phyloP scores from a whole-genome alignment of 2,329 filamentous ascomycete species.

The Trichoderma gracile region DNA sequence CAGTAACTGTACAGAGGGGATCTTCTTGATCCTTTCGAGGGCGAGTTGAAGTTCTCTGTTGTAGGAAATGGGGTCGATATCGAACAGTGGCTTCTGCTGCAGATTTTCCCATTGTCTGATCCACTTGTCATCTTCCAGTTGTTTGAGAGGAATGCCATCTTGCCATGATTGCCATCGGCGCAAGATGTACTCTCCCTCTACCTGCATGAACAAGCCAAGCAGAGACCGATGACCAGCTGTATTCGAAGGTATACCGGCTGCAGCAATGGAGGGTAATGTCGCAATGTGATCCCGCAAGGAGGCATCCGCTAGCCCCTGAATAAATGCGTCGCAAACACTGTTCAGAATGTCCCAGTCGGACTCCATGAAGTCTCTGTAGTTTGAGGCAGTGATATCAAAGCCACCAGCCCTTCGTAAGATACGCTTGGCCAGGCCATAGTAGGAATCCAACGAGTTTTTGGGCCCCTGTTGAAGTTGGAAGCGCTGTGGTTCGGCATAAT shows the following conservation, averaged over 20 bases:
- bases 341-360: slow-evolving; percentile 53
- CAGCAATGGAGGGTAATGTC: slow-evolving; percentile 50
- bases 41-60: slow-evolving; percentile 54
- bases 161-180: slow-evolving; percentile 40
- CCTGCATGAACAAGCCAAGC: slow-evolving; percentile 53
- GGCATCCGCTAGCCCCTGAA: slow-evolving; percentile 54
- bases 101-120: slow-evolving; percentile 51
- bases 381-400: slow-evolving; percentile 53
- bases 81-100: slow-evolving; percentile 44
- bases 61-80: slow-evolving; percentile 50
- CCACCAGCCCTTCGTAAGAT: slow-evolving; percentile 51
- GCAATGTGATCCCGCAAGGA: slow-evolving; percentile 48
- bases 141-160: slow-evolving; percentile 29
- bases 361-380: slow-evolving; percentile 44
- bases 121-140: slow-evolving; percentile 37
- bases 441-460: slow-evolving; percentile 47
- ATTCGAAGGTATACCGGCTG: slow-evolving; percentile 33
- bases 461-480: slow-evolving; percentile 46
- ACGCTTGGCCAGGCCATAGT: slow-evolving; percentile 53
- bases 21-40: slow-evolving; percentile 52
- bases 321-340: slow-evolving; percentile 54
- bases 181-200: slow-evolving; percentile 58
- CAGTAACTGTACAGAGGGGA: slow-evolving; percentile 55
- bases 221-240: slow-evolving; percentile 49
- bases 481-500: slow-evolving; percentile 28